These are phyloP conservation scores for Grosmannia penicillata DNA, from an alignment of 2,329 filamentous ascomycete species.

Conservation along the genomic window DNA sequence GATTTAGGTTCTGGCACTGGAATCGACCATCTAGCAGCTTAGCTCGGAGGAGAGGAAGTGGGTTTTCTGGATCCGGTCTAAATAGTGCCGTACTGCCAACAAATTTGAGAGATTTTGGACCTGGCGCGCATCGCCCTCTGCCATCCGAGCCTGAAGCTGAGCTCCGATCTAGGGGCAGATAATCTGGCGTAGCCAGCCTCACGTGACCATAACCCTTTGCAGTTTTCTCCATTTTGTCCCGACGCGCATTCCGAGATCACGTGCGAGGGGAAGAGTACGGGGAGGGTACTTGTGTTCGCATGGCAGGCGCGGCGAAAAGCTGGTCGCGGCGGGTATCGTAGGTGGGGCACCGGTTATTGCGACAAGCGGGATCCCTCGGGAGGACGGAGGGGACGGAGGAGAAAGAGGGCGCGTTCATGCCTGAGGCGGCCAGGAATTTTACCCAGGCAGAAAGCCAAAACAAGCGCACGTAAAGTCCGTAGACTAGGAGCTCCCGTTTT, in stretches of 20 bases:
- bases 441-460: conserved; percentile 9
- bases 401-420: conserved; percentile 1
- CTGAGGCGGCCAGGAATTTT: conserved; percentile 5
- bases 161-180: background rate
- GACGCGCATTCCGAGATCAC: conserved; percentile 1
- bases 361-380: conserved; percentile 11
- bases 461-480: conserved; percentile 5
- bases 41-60: background rate
- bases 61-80: background rate
- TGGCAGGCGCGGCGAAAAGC: background rate
- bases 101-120: no score
- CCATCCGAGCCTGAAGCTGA: background rate
- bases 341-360: conserved; percentile 9
- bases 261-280: background rate
- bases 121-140: no score
- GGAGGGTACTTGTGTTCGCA: background rate
- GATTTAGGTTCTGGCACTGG: conserved; percentile 17
- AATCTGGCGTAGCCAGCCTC: no score
- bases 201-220: conserved; percentile 1
- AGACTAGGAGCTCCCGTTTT: conserved; percentile 11
- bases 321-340: background rate
- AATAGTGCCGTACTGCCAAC: background rate
- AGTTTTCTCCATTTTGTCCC: background rate
- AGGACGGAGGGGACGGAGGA: conserved; percentile 5
- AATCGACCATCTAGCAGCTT: conserved; percentile 15